Evolutionary conservation across 306 rosid species (phyloP).

Genomic region (Dryas alaskensis): DNA sequence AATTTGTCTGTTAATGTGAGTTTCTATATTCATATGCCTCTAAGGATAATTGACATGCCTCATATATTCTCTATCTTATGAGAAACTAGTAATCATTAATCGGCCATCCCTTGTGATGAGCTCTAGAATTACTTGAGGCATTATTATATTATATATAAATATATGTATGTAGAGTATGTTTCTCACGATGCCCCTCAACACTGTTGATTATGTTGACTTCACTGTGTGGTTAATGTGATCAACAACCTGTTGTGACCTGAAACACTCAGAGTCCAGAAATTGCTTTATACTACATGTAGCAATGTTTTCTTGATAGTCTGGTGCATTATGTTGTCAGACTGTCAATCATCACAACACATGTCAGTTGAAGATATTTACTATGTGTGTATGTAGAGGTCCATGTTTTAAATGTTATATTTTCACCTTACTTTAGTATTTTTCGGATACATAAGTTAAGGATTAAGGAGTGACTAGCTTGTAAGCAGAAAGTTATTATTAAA

Average conservation of each 20-base stretch:
- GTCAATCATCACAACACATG: not conserved
- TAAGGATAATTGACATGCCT: not conserved
- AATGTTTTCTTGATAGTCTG: not conserved
- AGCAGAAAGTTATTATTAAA: not conserved
- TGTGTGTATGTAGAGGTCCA: constrained; percentile 3
- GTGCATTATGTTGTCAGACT: not conserved
- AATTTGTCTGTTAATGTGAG: not conserved
- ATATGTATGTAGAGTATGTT: not conserved
- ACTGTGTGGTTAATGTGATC: not conserved
- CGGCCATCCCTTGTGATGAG: not conserved
- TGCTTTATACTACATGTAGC: too few relatives aligned
- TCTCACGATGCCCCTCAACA: not conserved
- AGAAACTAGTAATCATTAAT: not conserved
- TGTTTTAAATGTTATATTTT: not conserved
- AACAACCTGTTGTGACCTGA: not conserved
- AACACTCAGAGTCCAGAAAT: not conserved
- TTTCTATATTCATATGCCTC: not conserved
- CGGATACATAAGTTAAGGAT: not conserved
- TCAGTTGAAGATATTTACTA: not conserved
- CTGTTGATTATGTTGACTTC: not conserved
- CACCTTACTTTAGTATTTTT: not conserved
- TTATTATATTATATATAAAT: not conserved
- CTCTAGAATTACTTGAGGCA: not conserved
- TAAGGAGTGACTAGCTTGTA: constrained; percentile 5
- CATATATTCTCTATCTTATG: not conserved